These are phyloP conservation scores for Gossypium mustelinum DNA, from an alignment of 345 rosid species.

Conservation along the genomic window DNA sequence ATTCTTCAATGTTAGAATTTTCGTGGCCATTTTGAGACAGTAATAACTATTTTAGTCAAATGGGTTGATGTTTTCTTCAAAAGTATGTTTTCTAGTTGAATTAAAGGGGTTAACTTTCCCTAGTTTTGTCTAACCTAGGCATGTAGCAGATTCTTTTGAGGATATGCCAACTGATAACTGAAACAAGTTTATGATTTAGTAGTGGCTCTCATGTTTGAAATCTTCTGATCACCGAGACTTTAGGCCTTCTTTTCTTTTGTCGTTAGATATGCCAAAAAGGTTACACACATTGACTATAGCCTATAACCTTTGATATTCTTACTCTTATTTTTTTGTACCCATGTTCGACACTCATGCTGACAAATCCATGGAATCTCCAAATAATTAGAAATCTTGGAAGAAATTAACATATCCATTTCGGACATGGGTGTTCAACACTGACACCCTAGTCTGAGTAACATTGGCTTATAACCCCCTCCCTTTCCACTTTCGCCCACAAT, in stretches of 20 bases:
- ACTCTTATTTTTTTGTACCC: background rate
- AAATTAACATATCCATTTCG: background rate
- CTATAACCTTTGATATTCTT: background rate
- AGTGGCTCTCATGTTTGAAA: background rate
- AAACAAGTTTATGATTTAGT: background rate
- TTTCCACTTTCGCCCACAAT: background rate
- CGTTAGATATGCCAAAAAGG: background rate
- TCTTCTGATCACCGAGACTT: background rate
- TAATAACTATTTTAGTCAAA: background rate
- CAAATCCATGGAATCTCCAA: background rate
- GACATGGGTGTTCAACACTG: background rate
- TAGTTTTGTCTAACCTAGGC: background rate
- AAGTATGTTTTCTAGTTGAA: constrained; percentile 5
- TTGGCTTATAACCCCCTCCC: background rate
- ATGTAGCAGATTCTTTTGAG: background rate
- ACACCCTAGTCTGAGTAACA: background rate
- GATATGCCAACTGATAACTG: background rate
- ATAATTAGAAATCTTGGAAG: background rate
- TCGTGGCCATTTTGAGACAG: background rate
- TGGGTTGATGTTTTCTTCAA: background rate
- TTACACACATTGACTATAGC: background rate
- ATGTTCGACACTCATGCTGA: background rate
- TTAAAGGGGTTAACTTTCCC: background rate
- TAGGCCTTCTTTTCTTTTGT: background rate
- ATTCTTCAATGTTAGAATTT: background rate